Evolutionary conservation across 1,284 basidiomycete genomes (phyloP), one percentile per base, ranked within the genome.

Genomic region (Tetrapyrgos nigripes): DNA sequence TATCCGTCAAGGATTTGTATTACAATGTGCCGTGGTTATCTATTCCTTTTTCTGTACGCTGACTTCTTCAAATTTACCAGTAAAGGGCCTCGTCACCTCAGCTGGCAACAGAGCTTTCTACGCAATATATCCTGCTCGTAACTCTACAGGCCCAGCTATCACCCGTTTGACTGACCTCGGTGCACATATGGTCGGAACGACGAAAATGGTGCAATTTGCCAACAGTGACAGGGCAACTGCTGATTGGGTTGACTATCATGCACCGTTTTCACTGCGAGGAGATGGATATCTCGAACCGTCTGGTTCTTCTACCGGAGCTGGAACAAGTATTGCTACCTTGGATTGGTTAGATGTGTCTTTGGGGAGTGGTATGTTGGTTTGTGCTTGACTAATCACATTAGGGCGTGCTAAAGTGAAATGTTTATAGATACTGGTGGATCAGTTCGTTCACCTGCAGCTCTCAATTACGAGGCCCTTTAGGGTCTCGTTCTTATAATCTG

Each of bases 181-280:
- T 50, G 58, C 37, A 21, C 46, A 59, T 46, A 54, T 59, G 29
- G 53, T 59, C 33, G 58, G 58, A 29, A 55, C 46, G 31, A 49
- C 53, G 37, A 59, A 59, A 53, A 9, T 29, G 35, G 53, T 49
- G 28, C 58, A 59, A 44, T 59, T 59, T 47, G 58, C 58, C 26
- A 59, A 59, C 37, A 53, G 58, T 19, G 58, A 55, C 23, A 17
- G 23, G 46, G 46, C 53, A 28, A 59, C 58, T 29, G 46, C 58
- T 21, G 58, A 59, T 37, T 59, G 58, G 58, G 53, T 59, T 48
- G 58, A 59, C 40, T 54, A 55, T 33, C 58, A 55, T 46, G 47
- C 53, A 46, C 53, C 58, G 24, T 59, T 59, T 26, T 55, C 40
- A 26, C 58, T 53, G 35, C 52, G 58, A 24, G 58, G 53, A 43